phyloP scores from a whole-genome alignment of 2,329 filamentous ascomycete species.

The Paracamarosporium sp. region DNA sequence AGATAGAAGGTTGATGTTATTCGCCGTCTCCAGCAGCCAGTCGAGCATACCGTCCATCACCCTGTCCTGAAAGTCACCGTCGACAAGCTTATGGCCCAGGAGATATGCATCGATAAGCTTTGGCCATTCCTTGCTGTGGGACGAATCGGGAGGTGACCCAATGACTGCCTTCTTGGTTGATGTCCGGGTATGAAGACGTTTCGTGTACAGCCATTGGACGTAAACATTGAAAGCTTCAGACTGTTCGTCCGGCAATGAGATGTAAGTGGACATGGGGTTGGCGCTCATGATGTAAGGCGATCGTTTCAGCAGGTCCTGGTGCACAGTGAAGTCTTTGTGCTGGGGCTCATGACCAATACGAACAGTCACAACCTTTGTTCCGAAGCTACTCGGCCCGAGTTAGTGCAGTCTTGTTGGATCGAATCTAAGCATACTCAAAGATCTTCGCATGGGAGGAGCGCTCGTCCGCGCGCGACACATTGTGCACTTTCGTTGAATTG shows the following conservation, averaged over 20 bases:
- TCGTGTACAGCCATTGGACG: constrained; percentile 11
- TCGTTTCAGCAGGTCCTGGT: background rate
- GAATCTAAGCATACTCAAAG: background rate
- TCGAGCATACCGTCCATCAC: constrained; percentile 15
- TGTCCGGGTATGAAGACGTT: constrained; percentile 4
- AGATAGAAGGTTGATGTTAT: background rate
- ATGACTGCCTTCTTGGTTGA: background rate
- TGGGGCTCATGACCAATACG: constrained; percentile 4
- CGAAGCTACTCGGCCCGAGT: constrained; percentile 2
- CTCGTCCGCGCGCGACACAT: background rate
- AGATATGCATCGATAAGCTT: constrained; percentile 10
- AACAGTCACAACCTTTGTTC: constrained; percentile 5
- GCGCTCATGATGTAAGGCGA: constrained; percentile 1
- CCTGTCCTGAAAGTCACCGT: constrained; percentile 13
- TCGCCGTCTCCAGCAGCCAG: background rate
- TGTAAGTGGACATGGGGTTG: background rate
- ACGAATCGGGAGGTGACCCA: background rate
- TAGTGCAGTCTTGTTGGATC: background rate
- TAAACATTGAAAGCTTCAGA: constrained; percentile 3
- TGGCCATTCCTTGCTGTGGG: background rate
- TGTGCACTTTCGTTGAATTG: background rate
- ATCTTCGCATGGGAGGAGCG: background rate
- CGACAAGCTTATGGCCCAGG: constrained; percentile 14
- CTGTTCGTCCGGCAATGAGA: background rate
- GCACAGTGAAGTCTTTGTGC: constrained; percentile 11